Conservation (phyloP, 1,139 yeast species). For the Arxiozyma telluris region DNA sequence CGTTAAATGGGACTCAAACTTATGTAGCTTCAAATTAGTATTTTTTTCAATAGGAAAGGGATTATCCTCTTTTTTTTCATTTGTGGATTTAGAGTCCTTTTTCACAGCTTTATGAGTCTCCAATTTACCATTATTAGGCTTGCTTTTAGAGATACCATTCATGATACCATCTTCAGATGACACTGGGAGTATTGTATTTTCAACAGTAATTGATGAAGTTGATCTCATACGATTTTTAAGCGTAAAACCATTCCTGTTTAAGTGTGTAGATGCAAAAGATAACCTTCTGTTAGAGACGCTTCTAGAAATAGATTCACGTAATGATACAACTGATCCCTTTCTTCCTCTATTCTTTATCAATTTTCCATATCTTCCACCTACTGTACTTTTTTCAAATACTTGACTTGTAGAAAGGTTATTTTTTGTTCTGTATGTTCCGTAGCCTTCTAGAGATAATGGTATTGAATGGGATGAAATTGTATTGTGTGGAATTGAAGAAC, state of each 20-base stretch:
- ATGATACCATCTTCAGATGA: slow-evolving; percentile 1
- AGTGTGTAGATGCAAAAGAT: slow-evolving; percentile 4
- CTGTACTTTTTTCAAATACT: slow-evolving; percentile 20
- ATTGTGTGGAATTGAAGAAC: slow-evolving; percentile 14
- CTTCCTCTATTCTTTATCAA: slow-evolving; percentile 8
- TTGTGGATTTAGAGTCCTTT: background rate
- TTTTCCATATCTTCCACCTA: slow-evolving; percentile 13
- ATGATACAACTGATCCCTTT: slow-evolving; percentile 6
- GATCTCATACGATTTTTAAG: slow-evolving; percentile 6
- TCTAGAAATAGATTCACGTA: slow-evolving; percentile 8
- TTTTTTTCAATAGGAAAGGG: background rate
- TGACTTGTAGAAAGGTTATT: slow-evolving; percentile 21
- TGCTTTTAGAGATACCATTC: slow-evolving; percentile 2
- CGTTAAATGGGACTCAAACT: slow-evolving; percentile 26
- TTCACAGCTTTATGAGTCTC: background rate
- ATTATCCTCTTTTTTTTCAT: background rate
- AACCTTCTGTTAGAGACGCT: slow-evolving; percentile 7
- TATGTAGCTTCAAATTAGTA: background rate
- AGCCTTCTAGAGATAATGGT: slow-evolving; percentile 22
- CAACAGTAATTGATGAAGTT: slow-evolving; percentile 5
- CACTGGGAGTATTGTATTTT: background rate
- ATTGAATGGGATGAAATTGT: slow-evolving; percentile 20
- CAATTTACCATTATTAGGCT: background rate
- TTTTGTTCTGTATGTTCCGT: slow-evolving; percentile 23
- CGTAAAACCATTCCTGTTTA: background rate